Conservation (phyloP, 352 stramenopile species). For the Globisporangium heterothallicum region DNA sequence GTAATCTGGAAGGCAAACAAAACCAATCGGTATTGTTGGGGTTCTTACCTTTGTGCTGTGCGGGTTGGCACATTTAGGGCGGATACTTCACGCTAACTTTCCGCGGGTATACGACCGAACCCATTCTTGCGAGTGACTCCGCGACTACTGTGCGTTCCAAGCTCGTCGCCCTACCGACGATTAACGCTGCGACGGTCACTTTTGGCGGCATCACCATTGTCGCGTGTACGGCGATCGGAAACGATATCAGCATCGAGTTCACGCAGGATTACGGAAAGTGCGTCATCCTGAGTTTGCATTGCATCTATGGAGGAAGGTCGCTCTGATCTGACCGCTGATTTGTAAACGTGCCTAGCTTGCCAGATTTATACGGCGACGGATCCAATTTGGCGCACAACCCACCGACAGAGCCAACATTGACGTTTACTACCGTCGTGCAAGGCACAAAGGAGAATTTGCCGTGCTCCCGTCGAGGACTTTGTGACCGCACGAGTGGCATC, state of each 20-base stretch:
- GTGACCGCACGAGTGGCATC: conserved; percentile 62
- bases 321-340: no score
- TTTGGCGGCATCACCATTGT: conserved; percentile 63
- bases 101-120: conserved; percentile 60
- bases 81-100: conserved; percentile 86
- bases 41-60: background rate
- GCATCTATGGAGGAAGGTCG: background rate
- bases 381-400: conserved; percentile 44
- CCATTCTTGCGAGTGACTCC: conserved; percentile 58
- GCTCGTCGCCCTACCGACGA: conserved; percentile 51
- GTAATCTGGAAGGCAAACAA: no score
- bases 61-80: conserved; percentile 28
- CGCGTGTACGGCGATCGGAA: conserved; percentile 64
- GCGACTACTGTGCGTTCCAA: conserved; percentile 40
- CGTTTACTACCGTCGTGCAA: conserved; percentile 48
- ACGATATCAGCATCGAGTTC: conserved; percentile 73
- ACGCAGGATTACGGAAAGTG: conserved; percentile 77
- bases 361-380: conserved; percentile 52
- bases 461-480: conserved; percentile 85
- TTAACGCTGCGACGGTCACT: conserved; percentile 58
- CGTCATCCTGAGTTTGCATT: conserved; percentile 5
- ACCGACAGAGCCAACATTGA: conserved; percentile 35
- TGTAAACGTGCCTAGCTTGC: no score
- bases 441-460: conserved; percentile 87
- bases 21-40: no score